Percentiles rank a stretch among this genome's conserved stretches.
These are phyloP conservation scores for Termitomyces sp. DNA, from an alignment of 768 basidiomycete species.

Conservation along the genomic window DNA sequence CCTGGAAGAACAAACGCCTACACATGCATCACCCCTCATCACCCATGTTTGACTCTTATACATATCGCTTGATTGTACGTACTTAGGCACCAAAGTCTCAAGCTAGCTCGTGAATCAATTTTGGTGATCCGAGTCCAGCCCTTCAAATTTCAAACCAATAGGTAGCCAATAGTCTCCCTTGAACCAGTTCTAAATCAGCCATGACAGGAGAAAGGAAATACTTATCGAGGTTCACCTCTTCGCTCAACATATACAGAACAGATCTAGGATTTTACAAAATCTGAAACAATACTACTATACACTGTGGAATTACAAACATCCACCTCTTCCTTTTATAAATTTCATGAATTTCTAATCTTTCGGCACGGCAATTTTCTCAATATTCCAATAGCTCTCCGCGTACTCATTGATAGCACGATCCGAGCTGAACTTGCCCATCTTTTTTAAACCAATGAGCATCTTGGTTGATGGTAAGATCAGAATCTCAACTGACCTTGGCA, in stretches of 20 bases:
- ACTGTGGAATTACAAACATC: background rate
- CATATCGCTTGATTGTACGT: too few relatives aligned
- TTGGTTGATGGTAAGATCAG: too few relatives aligned
- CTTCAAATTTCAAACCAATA: too few relatives aligned
- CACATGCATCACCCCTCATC: too few relatives aligned
- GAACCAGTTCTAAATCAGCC: too few relatives aligned
- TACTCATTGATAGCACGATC: constrained; percentile 92
- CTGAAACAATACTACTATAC: constrained; percentile 1
- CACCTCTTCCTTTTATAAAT: background rate
- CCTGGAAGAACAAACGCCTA: too few relatives aligned
- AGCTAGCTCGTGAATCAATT: too few relatives aligned
- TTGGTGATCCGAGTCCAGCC: too few relatives aligned
- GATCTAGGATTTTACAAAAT: background rate
- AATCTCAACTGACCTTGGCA: constrained; percentile 67
- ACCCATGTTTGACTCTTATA: too few relatives aligned
- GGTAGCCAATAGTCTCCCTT: too few relatives aligned
- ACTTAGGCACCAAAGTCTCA: too few relatives aligned
- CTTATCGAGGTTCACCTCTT: background rate
- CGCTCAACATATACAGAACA: background rate
- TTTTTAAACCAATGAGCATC: background rate
- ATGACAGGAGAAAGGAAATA: background rate
- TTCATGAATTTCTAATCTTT: constrained; percentile 3
- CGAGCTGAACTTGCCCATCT: constrained; percentile 98
- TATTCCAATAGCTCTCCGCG: constrained; percentile 84
- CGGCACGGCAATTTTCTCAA: constrained; percentile 43